phyloP scores from a whole-genome alignment of 176 grass and related monocot species.

The Musa itinerans region DNA sequence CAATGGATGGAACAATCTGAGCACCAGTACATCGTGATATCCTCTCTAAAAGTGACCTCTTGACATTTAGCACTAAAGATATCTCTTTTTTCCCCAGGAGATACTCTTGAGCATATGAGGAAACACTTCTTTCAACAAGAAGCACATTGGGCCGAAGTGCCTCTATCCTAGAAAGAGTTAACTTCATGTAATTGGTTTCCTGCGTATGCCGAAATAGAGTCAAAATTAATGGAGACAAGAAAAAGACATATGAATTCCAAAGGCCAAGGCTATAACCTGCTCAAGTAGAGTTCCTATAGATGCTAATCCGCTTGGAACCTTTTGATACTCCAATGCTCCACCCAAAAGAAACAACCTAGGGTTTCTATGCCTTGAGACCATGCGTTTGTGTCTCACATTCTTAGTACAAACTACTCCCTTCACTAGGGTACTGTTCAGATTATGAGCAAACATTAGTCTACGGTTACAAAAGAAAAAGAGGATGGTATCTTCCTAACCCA shows the following conservation, averaged over 20 bases:
- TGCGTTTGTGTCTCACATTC: conserved; percentile 88
- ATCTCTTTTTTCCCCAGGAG: conserved; percentile 61
- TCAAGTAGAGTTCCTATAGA: conserved; percentile 70
- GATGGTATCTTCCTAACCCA: not conserved
- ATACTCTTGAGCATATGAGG: conserved; percentile 63
- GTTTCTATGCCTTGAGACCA: conserved; percentile 58
- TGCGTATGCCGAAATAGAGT: conserved; percentile 18
- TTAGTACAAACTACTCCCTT: conserved; percentile 92
- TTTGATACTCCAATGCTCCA: conserved; percentile 79
- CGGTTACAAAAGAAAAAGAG: conserved; percentile 11
- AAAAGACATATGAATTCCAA: conserved; percentile 2
- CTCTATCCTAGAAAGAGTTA: conserved; percentile 56
- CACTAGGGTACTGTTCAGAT: conserved; percentile 49
- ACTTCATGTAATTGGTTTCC: conserved; percentile 60
- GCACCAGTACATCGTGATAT: conserved; percentile 86
- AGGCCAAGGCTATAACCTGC: conserved; percentile 43
- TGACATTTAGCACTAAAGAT: conserved; percentile 85
- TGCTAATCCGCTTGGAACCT: conserved; percentile 58
- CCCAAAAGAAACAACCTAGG: conserved; percentile 77
- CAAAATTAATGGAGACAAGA: not conserved
- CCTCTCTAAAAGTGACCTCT: conserved; percentile 73
- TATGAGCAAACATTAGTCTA: conserved; percentile 43
- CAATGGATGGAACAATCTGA: conserved; percentile 76
- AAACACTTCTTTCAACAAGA: conserved; percentile 80
- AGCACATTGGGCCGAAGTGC: conserved; percentile 64